Evolutionary conservation across 176 grass and related monocot species (phyloP).

Genomic region (Bothriochloa decipiens): DNA sequence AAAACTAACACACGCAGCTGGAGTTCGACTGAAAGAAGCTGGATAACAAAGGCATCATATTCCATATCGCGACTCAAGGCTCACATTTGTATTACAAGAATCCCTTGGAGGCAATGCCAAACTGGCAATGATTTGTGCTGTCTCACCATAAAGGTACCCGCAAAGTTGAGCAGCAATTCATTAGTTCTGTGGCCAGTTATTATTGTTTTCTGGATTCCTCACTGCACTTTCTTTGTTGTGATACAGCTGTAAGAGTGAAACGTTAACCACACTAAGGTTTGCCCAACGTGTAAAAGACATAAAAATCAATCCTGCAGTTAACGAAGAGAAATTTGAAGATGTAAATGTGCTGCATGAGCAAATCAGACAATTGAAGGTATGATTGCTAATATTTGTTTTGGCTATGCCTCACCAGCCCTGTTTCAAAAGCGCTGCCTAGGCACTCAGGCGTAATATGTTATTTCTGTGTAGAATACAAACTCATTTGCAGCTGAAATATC

Average conservation of each 20-base stretch:
- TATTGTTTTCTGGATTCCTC: constrained; percentile 8
- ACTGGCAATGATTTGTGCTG: constrained; percentile 93
- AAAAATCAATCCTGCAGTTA: constrained; percentile 88
- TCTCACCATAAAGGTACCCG: constrained; percentile 81
- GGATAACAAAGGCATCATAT: constrained; percentile 90
- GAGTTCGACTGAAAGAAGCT: constrained; percentile 88
- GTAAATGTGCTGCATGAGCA: constrained; percentile 80
- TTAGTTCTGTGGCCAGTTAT: constrained; percentile 17
- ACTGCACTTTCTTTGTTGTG: constrained; percentile 22
- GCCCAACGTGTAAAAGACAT: constrained; percentile 93
- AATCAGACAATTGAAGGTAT: constrained; percentile 85
- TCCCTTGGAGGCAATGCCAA: constrained; percentile 97
- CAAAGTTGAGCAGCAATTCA: neutral
- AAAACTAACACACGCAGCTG: constrained; percentile 81
- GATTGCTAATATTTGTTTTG: constrained; percentile 22
- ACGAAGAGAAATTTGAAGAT: constrained; percentile 91
- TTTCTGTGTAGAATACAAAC: too few species aligned
- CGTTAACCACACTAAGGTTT: constrained; percentile 90
- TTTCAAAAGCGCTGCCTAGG: neutral
- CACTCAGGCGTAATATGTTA: neutral
- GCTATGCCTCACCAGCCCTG: neutral
- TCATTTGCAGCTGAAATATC: constrained; percentile 78
- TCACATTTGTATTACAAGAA: constrained; percentile 96
- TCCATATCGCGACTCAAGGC: constrained; percentile 93
- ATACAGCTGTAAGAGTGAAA: constrained; percentile 88